These are phyloP conservation scores for Starmerella scarabaei DNA, from an alignment of 805 yeast genomes.

Conservation along the genomic window DNA sequence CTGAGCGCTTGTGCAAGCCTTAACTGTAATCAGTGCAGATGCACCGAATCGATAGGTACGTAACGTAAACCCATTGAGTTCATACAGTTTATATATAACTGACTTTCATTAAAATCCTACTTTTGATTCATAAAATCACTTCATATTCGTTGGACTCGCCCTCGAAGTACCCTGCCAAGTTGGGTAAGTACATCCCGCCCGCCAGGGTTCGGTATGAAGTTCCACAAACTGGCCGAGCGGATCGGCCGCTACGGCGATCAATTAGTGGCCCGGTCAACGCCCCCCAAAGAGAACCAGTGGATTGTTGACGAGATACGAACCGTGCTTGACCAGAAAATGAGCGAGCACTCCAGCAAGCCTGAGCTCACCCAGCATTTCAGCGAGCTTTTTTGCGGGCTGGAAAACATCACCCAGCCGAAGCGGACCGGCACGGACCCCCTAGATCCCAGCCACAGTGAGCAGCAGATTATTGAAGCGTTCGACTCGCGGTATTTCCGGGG, in stretches of 20 bases:
- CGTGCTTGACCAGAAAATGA: conserved; percentile 15
- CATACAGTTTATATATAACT: too few relatives aligned
- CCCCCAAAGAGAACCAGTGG: conserved; percentile 6
- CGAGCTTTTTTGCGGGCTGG: conserved; percentile 19
- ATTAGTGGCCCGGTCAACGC: conserved; percentile 1
- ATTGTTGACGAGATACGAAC: conserved; percentile 15
- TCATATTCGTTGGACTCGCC: too few relatives aligned
- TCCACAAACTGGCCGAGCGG: conserved; percentile 11
- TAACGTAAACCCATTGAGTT: too few relatives aligned
- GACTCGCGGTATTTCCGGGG: conserved; percentile 23
- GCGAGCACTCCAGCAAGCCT: conserved; percentile 14
- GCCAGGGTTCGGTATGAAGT: too few relatives aligned
- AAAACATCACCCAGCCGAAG: conserved; percentile 5
- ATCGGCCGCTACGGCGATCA: conserved; percentile 16
- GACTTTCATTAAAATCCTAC: too few relatives aligned
- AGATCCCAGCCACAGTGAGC: conserved; percentile 9
- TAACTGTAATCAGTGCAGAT: too few relatives aligned
- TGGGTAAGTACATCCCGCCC: too few relatives aligned
- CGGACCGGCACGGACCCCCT: conserved; percentile 4
- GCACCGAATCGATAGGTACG: too few relatives aligned
- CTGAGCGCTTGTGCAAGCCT: too few relatives aligned
- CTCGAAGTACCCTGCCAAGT: too few relatives aligned
- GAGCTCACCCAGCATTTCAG: conserved; percentile 16
- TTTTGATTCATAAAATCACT: too few relatives aligned
- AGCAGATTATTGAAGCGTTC: conserved; percentile 18